Conservation (phyloP, 2,329 filamentous ascomycete species). For the Aspergillus viridinutans region DNA sequence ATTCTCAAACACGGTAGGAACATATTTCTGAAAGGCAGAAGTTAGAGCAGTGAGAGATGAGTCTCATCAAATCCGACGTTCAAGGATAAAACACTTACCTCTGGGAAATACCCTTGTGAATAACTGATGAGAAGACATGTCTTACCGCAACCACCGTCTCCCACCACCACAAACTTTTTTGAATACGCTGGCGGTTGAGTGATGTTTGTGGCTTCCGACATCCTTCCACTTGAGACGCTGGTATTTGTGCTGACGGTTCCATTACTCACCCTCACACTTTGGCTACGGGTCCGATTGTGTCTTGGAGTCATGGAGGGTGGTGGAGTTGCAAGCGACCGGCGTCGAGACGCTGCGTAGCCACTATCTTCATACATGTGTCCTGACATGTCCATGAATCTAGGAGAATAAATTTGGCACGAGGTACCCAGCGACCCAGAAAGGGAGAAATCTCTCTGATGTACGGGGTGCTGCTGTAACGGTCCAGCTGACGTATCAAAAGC, state of each 20-base stretch:
- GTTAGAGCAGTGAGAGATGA: slow-evolving; percentile 7
- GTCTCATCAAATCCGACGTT: background rate
- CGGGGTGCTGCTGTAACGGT: slow-evolving; percentile 10
- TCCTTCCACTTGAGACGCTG: slow-evolving; percentile 66
- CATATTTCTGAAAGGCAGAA: slow-evolving; percentile 74
- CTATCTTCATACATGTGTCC: slow-evolving; percentile 39
- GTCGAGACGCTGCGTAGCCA: slow-evolving; percentile 54
- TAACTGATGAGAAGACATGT: slow-evolving; percentile 98
- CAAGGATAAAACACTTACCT: slow-evolving; percentile 57
- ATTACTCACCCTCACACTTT: slow-evolving; percentile 70
- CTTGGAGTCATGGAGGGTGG: slow-evolving; percentile 40
- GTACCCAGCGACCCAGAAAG: slow-evolving; percentile 9
- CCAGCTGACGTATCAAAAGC: slow-evolving; percentile 10
- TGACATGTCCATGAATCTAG: slow-evolving; percentile 24
- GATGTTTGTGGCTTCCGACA: slow-evolving; percentile 76
- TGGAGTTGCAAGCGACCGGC: slow-evolving; percentile 49
- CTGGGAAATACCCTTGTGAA: slow-evolving; percentile 96
- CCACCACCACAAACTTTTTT: slow-evolving; percentile 98
- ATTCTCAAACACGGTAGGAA: slow-evolving; percentile 98
- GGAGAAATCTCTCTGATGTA: slow-evolving; percentile 8
- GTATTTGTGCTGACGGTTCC: slow-evolving; percentile 83
- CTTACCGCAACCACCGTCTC: slow-evolving; percentile 97
- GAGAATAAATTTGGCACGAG: slow-evolving; percentile 20
- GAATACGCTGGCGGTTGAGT: slow-evolving; percentile 91
- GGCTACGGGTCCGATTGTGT: slow-evolving; percentile 48